Conservation (phyloP, 2,329 filamentous ascomycete genomes). For the Phialophora tarda region DNA sequence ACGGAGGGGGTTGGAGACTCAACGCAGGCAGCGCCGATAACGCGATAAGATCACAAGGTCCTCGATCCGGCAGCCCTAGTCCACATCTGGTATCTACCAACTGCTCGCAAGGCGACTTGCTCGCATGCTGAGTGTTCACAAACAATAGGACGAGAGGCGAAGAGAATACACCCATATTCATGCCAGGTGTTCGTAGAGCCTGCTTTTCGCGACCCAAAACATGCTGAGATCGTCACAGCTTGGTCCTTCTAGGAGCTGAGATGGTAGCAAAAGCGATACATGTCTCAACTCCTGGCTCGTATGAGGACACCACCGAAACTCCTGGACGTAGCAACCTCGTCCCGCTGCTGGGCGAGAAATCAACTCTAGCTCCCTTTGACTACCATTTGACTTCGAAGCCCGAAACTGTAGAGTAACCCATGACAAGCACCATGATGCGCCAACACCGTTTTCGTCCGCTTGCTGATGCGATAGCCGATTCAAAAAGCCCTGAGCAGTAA, state of each 20-base stretch:
- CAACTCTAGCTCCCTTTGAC: not conserved
- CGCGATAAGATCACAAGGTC: constrained; percentile 5
- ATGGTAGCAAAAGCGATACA: not conserved
- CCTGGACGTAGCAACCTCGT: not conserved
- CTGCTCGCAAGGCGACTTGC: not conserved
- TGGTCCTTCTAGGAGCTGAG: not conserved
- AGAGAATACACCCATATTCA: not conserved
- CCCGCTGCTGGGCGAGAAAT: not conserved
- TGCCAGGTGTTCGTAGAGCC: not conserved
- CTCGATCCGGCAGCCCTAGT: not conserved
- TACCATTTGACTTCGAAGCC: constrained; percentile 1
- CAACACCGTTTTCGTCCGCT: constrained; percentile 1
- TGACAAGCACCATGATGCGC: not conserved
- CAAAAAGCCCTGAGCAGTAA: not conserved
- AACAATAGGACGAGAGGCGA: not conserved
- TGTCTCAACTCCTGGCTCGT: not conserved
- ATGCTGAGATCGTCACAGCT: not conserved
- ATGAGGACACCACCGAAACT: not conserved
- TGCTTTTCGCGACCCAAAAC: not conserved
- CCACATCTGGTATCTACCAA: not conserved
- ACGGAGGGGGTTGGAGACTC: constrained; percentile 1
- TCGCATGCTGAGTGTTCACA: not conserved
- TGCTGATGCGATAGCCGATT: not conserved
- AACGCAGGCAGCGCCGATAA: constrained; percentile 3
- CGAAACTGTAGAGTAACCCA: not conserved